Conservation (phyloP, 805 yeast genomes). For the Lachancea nothofagi region DNA sequence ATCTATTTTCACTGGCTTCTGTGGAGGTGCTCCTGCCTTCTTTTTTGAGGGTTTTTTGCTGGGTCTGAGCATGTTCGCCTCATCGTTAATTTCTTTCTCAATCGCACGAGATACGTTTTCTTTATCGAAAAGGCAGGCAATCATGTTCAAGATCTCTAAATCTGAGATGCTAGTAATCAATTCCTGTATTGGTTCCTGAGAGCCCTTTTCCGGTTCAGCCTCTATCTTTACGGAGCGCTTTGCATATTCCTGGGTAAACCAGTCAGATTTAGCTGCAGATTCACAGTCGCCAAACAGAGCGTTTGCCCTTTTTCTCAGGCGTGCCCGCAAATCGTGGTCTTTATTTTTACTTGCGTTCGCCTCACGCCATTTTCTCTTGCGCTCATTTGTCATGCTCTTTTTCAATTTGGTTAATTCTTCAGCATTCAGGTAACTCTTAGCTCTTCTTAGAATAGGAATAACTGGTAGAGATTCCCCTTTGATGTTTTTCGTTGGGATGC, state of each 20-base stretch:
- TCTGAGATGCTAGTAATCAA: slow-evolving; percentile 23
- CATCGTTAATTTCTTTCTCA: slow-evolving; percentile 25
- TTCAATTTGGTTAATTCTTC: slow-evolving; percentile 22
- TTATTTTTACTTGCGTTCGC: slow-evolving; percentile 74
- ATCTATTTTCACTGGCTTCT: slow-evolving; percentile 1
- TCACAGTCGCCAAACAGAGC: slow-evolving; percentile 58
- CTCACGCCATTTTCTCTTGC: slow-evolving; percentile 34
- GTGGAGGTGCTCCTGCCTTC: neutral
- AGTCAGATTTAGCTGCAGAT: slow-evolving; percentile 48
- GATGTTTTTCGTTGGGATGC: slow-evolving; percentile 10
- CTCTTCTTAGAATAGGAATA: slow-evolving; percentile 21
- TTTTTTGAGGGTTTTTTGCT: slow-evolving; percentile 2
- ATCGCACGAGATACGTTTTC: slow-evolving; percentile 27
- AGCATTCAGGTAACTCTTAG: slow-evolving; percentile 17
- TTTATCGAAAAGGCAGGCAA: slow-evolving; percentile 24
- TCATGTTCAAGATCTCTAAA: slow-evolving; percentile 27
- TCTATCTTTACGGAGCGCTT: slow-evolving; percentile 42
- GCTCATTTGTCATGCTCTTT: slow-evolving; percentile 28
- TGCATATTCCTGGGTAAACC: slow-evolving; percentile 73
- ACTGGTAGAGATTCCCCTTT: slow-evolving; percentile 8
- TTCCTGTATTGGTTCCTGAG: slow-evolving; percentile 6
- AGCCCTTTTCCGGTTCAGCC: slow-evolving; percentile 7
- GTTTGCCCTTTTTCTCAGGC: slow-evolving; percentile 70
- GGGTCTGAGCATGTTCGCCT: slow-evolving; percentile 8
- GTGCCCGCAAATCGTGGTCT: slow-evolving; percentile 77